phyloP scores from a whole-genome alignment of 1,284 basidiomycete species.

The Marasmius fiardii region DNA sequence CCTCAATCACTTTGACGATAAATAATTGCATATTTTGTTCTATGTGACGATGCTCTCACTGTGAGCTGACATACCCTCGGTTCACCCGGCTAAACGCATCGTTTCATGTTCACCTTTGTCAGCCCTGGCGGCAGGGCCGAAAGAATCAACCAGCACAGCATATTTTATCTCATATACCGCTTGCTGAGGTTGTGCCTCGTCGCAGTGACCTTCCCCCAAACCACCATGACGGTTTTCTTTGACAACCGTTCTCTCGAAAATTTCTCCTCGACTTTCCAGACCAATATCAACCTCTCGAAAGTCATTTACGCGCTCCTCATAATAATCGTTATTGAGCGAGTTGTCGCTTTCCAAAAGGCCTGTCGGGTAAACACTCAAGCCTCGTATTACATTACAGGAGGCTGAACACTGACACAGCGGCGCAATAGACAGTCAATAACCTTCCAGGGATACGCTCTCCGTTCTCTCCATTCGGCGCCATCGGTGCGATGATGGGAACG shows the following conservation, averaged over 20 bases:
- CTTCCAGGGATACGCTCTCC: conserved; percentile 23
- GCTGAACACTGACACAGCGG: neutral
- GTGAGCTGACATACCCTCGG: too few relatives aligned
- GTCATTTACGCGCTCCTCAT: neutral
- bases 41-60: too few relatives aligned
- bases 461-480: conserved; percentile 21
- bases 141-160: too few relatives aligned
- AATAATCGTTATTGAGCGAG: neutral
- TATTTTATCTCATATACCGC: too few relatives aligned
- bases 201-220: too few relatives aligned
- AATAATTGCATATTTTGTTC: too few relatives aligned
- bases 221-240: neutral
- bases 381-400: neutral
- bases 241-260: neutral
- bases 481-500: conserved; percentile 21
- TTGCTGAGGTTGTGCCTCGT: too few relatives aligned
- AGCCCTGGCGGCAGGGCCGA: too few relatives aligned
- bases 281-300: neutral
- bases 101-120: too few relatives aligned
- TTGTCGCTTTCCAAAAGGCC: neutral
- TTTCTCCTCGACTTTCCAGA: neutral
- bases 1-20: too few relatives aligned
- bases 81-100: too few relatives aligned
- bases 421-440: conserved; percentile 14
- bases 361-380: neutral